Evolutionary conservation across 495 filamentous ascomycete genomes (phyloP).

Genomic region (Neurospora sp.): DNA sequence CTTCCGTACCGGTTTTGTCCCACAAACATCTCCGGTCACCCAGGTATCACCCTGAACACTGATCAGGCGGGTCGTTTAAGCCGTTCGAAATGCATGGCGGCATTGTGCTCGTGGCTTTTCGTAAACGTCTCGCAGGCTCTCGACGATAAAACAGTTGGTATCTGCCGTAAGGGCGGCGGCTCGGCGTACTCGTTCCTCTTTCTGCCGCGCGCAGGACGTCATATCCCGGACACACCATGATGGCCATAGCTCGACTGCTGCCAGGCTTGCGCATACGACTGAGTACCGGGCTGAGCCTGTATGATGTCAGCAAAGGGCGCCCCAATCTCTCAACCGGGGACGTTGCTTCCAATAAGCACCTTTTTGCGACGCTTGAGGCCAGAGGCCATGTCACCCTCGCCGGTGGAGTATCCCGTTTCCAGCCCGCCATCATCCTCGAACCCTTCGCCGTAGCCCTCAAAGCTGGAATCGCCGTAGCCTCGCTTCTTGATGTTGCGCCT

Average conservation of each 20-base stretch:
- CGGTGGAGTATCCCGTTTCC: constrained; percentile 41
- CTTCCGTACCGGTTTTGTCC: constrained; percentile 2
- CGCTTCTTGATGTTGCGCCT: constrained; percentile 41
- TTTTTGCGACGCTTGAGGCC: constrained; percentile 46
- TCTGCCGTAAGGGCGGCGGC: neutral
- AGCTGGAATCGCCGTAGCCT: constrained; percentile 45
- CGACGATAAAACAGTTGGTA: neutral
- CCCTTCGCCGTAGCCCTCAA: constrained; percentile 48
- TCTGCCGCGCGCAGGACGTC: neutral
- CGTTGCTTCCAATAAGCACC: constrained; percentile 31
- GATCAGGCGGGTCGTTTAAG: constrained; percentile 11
- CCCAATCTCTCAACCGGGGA: constrained; percentile 14
- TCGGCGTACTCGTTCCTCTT: constrained; percentile 1
- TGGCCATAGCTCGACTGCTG: constrained; percentile 33
- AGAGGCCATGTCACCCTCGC: constrained; percentile 37
- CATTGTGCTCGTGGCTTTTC: neutral
- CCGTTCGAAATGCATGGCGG: neutral
- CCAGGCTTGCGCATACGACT: constrained; percentile 20
- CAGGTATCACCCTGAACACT: constrained; percentile 31
- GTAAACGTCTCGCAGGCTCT: neutral
- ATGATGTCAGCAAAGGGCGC: constrained; percentile 15
- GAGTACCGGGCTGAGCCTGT: constrained; percentile 18
- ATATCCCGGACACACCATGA: constrained; percentile 26
- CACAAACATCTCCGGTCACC: constrained; percentile 4
- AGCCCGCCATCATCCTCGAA: constrained; percentile 36